Percentiles rank a stretch among this genome's conserved stretches.
Conservation (phyloP, 768 basidiomycete genomes). For the Kwoniella sp. region DNA sequence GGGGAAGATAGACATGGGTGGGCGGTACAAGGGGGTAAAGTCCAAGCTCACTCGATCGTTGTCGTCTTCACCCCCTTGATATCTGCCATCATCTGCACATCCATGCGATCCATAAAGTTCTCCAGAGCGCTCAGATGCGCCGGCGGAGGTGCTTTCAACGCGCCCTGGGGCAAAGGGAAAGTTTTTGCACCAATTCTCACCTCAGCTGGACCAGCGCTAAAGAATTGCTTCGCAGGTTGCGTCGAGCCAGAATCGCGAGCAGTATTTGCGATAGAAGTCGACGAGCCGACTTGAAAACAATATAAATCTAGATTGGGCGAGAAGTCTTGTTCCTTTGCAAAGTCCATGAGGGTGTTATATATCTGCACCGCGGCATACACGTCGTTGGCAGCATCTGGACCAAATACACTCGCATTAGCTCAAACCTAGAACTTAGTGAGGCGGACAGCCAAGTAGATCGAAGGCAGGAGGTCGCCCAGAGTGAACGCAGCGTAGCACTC, state of each 20-base stretch:
- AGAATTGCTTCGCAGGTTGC: background rate
- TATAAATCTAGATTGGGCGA: conserved; percentile 15
- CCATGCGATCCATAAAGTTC: conserved; percentile 12
- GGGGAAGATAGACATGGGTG: background rate
- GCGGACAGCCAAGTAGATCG: no score
- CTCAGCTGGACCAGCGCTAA: background rate
- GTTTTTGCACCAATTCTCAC: conserved; percentile 6
- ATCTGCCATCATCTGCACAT: conserved; percentile 17
- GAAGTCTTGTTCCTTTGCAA: conserved; percentile 25
- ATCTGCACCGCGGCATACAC: conserved; percentile 44
- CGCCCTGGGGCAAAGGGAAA: background rate
- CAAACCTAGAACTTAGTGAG: background rate
- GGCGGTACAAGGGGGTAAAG: background rate
- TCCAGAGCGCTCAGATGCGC: conserved; percentile 19
- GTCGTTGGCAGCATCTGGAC: conserved; percentile 52
- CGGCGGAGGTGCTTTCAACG: conserved; percentile 17
- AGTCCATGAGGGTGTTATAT: conserved; percentile 27
- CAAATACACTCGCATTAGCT: background rate
- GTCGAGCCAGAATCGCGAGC: background rate
- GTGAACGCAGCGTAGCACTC: conserved; percentile 13
- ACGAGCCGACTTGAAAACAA: conserved; percentile 6
- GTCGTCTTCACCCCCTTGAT: conserved; percentile 19
- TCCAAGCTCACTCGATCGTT: conserved; percentile 36
- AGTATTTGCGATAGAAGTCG: background rate
- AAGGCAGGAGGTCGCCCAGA: no score